These are phyloP conservation scores for Daldinia loculata DNA, from an alignment of 495 filamentous ascomycete genomes.

Conservation along the genomic window DNA sequence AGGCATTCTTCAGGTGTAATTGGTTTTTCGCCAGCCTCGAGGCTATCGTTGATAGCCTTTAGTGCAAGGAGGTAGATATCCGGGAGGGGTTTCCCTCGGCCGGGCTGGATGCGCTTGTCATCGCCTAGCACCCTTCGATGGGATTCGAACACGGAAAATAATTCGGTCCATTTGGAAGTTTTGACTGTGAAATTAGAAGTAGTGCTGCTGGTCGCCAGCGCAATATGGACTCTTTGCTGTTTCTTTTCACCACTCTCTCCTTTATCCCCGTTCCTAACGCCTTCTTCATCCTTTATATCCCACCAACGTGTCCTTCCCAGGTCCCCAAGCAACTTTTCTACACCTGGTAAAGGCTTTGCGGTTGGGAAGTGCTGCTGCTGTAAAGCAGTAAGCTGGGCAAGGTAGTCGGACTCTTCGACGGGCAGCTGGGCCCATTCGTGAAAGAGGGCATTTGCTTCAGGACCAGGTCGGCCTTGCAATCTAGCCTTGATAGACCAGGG, in stretches of 20 bases:
- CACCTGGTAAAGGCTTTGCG: slow-evolving; percentile 81
- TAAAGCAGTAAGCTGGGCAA: slow-evolving; percentile 63
- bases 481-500: slow-evolving; percentile 96
- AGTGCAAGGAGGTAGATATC: slow-evolving; percentile 95
- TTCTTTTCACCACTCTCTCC: slow-evolving; percentile 41
- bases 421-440: slow-evolving; percentile 87
- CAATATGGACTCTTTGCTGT: slow-evolving; percentile 72
- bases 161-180: slow-evolving; percentile 71
- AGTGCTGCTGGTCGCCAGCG: slow-evolving; percentile 84
- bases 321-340: slow-evolving; percentile 69
- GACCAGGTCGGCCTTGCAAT: slow-evolving; percentile 88
- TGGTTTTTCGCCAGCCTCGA: slow-evolving; percentile 69
- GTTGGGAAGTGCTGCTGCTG: slow-evolving; percentile 76
- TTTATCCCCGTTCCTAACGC: slow-evolving; percentile 27
- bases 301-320: slow-evolving; percentile 59
- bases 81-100: slow-evolving; percentile 89
- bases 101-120: slow-evolving; percentile 78
- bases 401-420: slow-evolving; percentile 71
- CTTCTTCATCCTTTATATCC: slow-evolving; percentile 43
- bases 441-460: slow-evolving; percentile 65
- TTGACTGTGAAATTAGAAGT: slow-evolving; percentile 79
- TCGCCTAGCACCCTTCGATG: slow-evolving; percentile 82
- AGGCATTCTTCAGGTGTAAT: slow-evolving; percentile 88
- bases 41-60: slow-evolving; percentile 78
- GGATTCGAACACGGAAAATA: slow-evolving; percentile 77